These are phyloP conservation scores for Diaporthe citriasiana DNA, from an alignment of 2,329 filamentous ascomycete species.

Conservation along the genomic window DNA sequence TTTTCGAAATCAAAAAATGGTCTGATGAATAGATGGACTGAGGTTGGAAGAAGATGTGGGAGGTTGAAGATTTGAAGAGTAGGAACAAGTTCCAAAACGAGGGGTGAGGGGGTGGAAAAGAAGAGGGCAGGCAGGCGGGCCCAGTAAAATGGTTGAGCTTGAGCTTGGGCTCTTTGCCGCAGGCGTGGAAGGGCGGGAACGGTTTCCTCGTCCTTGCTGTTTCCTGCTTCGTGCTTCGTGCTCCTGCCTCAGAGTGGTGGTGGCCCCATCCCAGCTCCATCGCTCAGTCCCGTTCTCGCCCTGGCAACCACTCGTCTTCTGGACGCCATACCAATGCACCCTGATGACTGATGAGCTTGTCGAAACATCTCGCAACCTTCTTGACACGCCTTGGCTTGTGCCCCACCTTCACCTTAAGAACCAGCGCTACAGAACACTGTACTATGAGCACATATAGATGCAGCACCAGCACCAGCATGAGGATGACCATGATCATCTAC, in stretches of 20 bases:
- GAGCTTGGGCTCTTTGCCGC: background rate
- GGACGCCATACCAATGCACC: no score
- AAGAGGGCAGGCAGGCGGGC: constrained; percentile 21
- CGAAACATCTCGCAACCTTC: constrained; percentile 24
- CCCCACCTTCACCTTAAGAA: background rate
- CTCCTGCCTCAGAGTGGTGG: constrained; percentile 6
- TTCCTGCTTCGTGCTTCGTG: constrained; percentile 2
- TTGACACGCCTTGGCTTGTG: constrained; percentile 26
- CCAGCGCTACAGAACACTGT: background rate
- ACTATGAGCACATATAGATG: background rate
- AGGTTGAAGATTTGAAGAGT: constrained; percentile 31
- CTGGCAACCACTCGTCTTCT: constrained; percentile 18
- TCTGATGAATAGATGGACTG: constrained; percentile 6
- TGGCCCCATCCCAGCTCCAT: constrained; percentile 14
- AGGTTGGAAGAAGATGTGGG: constrained; percentile 29
- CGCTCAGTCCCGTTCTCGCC: background rate
- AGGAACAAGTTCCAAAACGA: constrained; percentile 36
- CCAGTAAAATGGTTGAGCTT: constrained; percentile 29
- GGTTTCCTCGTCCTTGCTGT: background rate
- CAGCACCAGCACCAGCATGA: background rate
- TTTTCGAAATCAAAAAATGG: constrained; percentile 44
- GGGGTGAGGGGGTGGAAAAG: constrained; percentile 43
- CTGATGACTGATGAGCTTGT: constrained; percentile 11
- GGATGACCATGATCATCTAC: background rate
- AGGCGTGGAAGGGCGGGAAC: constrained; percentile 19